Evolutionary conservation across 148 eudicot genomes (phyloP), one percentile per base, ranked within the genome.

Genomic region (Oxyria digyna): DNA sequence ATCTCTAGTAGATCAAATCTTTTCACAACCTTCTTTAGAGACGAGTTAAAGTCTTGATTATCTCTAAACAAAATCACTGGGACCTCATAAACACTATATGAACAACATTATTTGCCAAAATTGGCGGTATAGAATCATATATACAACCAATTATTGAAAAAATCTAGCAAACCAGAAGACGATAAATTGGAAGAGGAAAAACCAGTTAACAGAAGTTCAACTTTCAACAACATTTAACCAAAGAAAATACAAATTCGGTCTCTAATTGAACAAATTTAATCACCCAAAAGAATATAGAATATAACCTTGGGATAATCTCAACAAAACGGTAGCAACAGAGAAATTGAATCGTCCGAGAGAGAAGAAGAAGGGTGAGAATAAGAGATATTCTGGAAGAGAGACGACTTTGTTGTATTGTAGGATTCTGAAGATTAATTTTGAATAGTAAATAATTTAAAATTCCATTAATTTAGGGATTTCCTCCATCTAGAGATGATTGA

Each of bases 1-100:
- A 66, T 17, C 38, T 41, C 18, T 31, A 63, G 67, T 31, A 63
- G 41, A 31, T 66, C 69, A 66, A 37, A 24, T 66, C 69, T 66
- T 66, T 37, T 66, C 12, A 37, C 27, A 9, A 13, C 15, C 31
- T 54, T 54, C 62, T 54, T 54, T 11, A 54, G 31, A 59, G 35
- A 59, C 3, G 37, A 59, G 32, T 26, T 55, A 24, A 24, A 18
- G 12, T 49, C 26, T 49, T 49, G 21, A 21, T 3, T 4, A 31
- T 59, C 29, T 24, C 24, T 29, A 15, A 59, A 31, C 65, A 59
- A 59, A 59, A 29, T 15, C 38, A 59, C 20, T 15, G 35, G 9
- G 55, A 55, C 17, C 33, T 24, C 62, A 55, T 14, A 55, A 55
- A 26, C 62, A 24, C 17, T 26, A 29, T 59, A n/a, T n/a, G n/a